Percentiles rank a stretch among this genome's conserved stretches.
phyloP scores from a whole-genome alignment of 306 rosid species.

The Pterocarpus macrocarpus region DNA sequence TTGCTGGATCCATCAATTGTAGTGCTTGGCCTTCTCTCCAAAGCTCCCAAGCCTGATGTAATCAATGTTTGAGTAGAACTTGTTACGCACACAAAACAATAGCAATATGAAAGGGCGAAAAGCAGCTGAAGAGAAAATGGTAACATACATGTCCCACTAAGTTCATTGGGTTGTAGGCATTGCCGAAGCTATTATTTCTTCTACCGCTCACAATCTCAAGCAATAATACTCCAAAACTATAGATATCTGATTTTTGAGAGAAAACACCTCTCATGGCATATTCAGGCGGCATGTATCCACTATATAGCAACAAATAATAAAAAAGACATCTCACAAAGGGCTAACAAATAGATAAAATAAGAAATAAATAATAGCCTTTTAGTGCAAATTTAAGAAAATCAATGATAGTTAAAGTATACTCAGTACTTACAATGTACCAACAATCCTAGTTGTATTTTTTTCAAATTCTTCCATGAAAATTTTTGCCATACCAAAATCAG shows the following conservation, averaged over 20 bases:
- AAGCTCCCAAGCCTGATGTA: constrained; percentile 36
- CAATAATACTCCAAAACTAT: constrained; percentile 47
- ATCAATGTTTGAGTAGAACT: no score
- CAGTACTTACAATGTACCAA: constrained; percentile 17
- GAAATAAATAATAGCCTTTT: no score
- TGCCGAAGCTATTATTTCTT: constrained; percentile 38
- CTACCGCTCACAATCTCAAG: neutral
- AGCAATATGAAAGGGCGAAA: neutral
- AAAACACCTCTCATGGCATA: constrained; percentile 46
- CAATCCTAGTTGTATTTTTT: constrained; percentile 1
- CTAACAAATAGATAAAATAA: no score
- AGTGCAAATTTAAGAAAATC: no score
- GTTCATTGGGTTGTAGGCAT: neutral
- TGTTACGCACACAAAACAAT: no score
- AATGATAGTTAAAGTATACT: neutral
- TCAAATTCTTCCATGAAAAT: neutral
- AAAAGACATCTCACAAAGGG: no score
- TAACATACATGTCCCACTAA: constrained; percentile 49
- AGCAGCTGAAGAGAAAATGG: no score
- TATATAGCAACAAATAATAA: no score
- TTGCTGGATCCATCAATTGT: constrained; percentile 33
- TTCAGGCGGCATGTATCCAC: constrained; percentile 33
- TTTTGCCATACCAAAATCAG: constrained; percentile 24
- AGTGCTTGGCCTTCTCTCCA: constrained; percentile 16
- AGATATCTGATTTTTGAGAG: constrained; percentile 45